phyloP scores from a whole-genome alignment of 805 yeast genomes.

The Schwanniomyces vanrijiae region DNA sequence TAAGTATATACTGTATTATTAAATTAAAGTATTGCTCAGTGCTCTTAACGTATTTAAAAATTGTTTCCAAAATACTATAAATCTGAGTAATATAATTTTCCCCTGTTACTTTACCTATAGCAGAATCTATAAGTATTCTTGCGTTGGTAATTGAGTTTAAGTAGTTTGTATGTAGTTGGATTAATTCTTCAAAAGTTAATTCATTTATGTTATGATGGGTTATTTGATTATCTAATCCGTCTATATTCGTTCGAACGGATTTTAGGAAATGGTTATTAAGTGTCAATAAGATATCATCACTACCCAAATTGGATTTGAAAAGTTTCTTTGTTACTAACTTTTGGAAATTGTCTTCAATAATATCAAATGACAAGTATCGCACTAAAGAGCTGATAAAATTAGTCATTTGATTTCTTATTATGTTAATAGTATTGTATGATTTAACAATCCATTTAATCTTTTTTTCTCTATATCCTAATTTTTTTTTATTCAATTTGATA shows the following conservation, averaged over 20 bases:
- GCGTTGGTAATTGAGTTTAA: constrained; percentile 26
- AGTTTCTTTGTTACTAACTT: constrained; percentile 20
- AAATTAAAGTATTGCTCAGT: constrained; percentile 33
- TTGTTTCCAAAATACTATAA: constrained; percentile 28
- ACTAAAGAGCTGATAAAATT: constrained; percentile 43
- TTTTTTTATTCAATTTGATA: constrained; percentile 19
- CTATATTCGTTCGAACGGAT: constrained; percentile 1
- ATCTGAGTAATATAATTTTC: constrained; percentile 31
- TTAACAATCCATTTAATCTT: constrained; percentile 31
- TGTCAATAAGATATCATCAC: constrained; percentile 1
- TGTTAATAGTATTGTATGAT: constrained; percentile 32
- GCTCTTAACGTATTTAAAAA: constrained; percentile 32
- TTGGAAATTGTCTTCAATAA: constrained; percentile 43
- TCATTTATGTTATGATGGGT: constrained; percentile 19
- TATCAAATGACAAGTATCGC: constrained; percentile 44
- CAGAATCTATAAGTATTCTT: constrained; percentile 31
- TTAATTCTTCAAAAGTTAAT: constrained; percentile 52
- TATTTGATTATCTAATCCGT: background rate
- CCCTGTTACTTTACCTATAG: constrained; percentile 28
- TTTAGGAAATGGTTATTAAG: constrained; percentile 4
- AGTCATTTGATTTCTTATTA: constrained; percentile 38
- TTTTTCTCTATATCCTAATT: constrained; percentile 24
- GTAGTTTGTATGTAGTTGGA: constrained; percentile 31
- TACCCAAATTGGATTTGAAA: constrained; percentile 14
- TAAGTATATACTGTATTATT: constrained; percentile 26